phyloP scores from a whole-genome alignment of 306 rosid species.

The Trifolium repens region DNA sequence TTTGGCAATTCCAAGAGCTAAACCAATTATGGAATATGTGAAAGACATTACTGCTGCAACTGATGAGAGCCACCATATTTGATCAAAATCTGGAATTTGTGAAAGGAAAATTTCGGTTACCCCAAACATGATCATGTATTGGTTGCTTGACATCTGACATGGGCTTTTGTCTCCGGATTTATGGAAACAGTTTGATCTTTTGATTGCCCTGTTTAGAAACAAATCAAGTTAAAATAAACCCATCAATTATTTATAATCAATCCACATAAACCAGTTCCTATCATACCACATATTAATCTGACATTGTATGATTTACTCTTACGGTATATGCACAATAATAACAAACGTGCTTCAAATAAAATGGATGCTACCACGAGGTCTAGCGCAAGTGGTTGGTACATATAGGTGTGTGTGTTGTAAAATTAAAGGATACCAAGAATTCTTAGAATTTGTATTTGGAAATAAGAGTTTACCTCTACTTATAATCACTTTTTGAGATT shows the following conservation, averaged over 20 bases:
- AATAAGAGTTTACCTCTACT: no score
- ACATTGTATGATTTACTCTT: neutral
- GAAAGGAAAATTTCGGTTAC: slow-evolving; percentile 48
- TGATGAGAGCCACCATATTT: slow-evolving; percentile 70
- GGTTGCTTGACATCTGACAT: slow-evolving; percentile 61
- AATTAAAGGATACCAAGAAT: no score
- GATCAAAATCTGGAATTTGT: slow-evolving; percentile 71
- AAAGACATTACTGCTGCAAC: slow-evolving; percentile 73
- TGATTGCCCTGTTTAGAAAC: slow-evolving; percentile 56
- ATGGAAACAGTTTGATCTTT: slow-evolving; percentile 58
- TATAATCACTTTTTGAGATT: no score
- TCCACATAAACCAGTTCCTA: neutral
- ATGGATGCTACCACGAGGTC: no score
- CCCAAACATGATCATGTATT: slow-evolving; percentile 57
- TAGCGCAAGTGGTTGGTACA: no score
- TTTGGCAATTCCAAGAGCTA: slow-evolving; percentile 62
- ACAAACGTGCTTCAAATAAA: no score
- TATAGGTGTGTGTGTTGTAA: no score
- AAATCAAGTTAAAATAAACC: slow-evolving; percentile 4
- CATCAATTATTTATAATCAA: slow-evolving; percentile 13
- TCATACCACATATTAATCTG: neutral
- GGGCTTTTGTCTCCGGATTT: slow-evolving; percentile 43
- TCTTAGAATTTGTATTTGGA: no score
- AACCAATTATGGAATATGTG: slow-evolving; percentile 63
- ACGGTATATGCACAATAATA: neutral